Evolutionary conservation across 1,284 basidiomycete species (phyloP).

Genomic region (Cryptococcus hybrid): DNA sequence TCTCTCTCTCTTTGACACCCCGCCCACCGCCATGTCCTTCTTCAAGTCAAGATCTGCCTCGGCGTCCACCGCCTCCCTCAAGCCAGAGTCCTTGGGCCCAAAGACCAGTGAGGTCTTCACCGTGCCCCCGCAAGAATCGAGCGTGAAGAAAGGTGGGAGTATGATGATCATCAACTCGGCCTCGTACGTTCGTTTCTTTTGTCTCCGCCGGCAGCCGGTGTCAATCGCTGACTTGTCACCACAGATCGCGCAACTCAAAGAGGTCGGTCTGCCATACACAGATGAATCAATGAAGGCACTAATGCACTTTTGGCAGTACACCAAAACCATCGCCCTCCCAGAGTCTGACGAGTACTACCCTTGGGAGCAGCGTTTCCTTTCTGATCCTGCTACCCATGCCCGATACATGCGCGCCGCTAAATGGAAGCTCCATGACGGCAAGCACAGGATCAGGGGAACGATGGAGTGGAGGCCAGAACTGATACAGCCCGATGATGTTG

Average conservation of each 20-base stretch:
- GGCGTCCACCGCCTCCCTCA: conserved; percentile 19
- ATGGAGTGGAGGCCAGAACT: conserved; percentile 81
- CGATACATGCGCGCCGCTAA: conserved; percentile 82
- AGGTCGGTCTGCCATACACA: conserved; percentile 53
- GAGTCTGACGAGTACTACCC: conserved; percentile 64
- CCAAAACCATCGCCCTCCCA: conserved; percentile 62
- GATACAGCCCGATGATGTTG: conserved; percentile 70
- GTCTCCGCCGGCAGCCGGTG: not conserved
- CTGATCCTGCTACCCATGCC: conserved; percentile 67
- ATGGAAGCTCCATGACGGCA: conserved; percentile 72
- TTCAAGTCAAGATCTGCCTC: conserved; percentile 18
- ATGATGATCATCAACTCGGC: conserved; percentile 62
- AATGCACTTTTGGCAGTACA: conserved; percentile 56
- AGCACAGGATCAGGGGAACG: conserved; percentile 71
- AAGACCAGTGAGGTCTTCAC: conserved; percentile 54
- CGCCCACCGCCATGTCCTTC: conserved; percentile 18
- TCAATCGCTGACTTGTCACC: conserved; percentile 6
- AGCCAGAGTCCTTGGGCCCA: conserved; percentile 15
- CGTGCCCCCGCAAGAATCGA: conserved; percentile 52
- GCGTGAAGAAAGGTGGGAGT: conserved; percentile 59
- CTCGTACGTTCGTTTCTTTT: conserved; percentile 30
- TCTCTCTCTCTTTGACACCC: not conserved
- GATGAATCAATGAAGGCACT: not conserved
- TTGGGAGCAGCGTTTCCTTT: conserved; percentile 74
- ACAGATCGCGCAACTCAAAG: conserved; percentile 60